Percentiles rank a stretch among this genome's conserved stretches.
phyloP scores from a whole-genome alignment of 2,329 filamentous ascomycete species.

The Neobulgaria alba region DNA sequence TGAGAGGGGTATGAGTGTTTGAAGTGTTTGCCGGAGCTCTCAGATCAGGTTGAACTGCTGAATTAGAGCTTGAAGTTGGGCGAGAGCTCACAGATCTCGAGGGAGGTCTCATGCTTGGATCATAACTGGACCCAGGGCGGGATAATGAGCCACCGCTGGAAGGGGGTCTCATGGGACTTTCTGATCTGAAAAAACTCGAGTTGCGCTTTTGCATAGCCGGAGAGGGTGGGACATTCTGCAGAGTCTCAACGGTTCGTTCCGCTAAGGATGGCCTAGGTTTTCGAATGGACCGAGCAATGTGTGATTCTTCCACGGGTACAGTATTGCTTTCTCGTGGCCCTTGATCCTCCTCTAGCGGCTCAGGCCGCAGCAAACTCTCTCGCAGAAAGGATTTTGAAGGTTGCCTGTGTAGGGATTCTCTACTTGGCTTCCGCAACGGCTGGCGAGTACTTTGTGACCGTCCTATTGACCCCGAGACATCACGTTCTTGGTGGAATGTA shows the following conservation, averaged over 20 bases:
- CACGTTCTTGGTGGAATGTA: neutral
- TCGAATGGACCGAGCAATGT: conserved; percentile 3
- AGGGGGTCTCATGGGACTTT: conserved; percentile 49
- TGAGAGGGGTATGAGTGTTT: conserved; percentile 37
- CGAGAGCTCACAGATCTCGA: conserved; percentile 43
- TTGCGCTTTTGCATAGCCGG: conserved; percentile 58
- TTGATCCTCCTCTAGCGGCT: neutral
- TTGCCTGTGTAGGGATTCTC: conserved; percentile 17
- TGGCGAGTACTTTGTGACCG: neutral
- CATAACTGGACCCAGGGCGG: conserved; percentile 35
- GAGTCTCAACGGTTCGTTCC: conserved; percentile 78
- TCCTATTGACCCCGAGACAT: neutral
- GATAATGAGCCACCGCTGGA: conserved; percentile 19
- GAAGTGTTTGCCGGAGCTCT: conserved; percentile 38
- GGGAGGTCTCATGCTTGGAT: conserved; percentile 35
- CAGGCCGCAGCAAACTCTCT: conserved; percentile 3
- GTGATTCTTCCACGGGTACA: conserved; percentile 10
- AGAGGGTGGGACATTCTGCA: conserved; percentile 70
- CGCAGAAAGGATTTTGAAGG: conserved; percentile 12
- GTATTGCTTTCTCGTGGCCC: conserved; percentile 6
- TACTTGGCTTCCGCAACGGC: conserved; percentile 15
- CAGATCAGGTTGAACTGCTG: conserved; percentile 32
- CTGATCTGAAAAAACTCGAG: conserved; percentile 64
- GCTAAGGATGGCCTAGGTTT: conserved; percentile 51
- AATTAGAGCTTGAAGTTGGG: conserved; percentile 46